Percentiles rank a stretch among this genome's conserved stretches.
phyloP scores from a whole-genome alignment of 1,284 basidiomycete species.

The Trichosporon faecale region DNA sequence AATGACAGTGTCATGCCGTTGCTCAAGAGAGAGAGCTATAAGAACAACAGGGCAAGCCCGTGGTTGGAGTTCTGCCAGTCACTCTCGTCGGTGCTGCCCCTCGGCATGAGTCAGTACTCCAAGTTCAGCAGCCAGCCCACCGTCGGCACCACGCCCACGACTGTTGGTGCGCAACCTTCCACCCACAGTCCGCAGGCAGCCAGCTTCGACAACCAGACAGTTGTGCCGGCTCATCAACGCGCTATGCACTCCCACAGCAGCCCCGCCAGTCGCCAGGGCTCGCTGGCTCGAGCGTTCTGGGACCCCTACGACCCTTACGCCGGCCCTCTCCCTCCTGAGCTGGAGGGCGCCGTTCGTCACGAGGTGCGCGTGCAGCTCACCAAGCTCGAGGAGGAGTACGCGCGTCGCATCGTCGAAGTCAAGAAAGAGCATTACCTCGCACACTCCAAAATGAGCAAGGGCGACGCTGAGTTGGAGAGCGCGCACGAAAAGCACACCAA shows the following conservation, averaged over 20 bases:
- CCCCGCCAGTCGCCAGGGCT: neutral
- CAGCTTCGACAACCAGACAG: neutral
- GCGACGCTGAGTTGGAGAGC: neutral
- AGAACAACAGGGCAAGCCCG: no score
- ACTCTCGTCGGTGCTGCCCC: no score
- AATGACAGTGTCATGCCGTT: no score
- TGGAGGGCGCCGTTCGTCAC: neutral
- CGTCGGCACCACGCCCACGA: neutral
- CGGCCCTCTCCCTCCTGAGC: neutral
- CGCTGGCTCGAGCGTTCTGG: neutral
- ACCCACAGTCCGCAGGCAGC: neutral
- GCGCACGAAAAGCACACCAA: neutral
- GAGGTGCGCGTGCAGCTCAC: neutral
- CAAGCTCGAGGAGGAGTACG: neutral
- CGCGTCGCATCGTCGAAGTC: neutral
- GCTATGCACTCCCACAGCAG: neutral
- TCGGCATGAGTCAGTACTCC: neutral
- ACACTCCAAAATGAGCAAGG: neutral
- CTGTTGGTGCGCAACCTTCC: neutral
- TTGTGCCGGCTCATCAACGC: neutral
- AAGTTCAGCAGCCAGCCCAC: neutral
- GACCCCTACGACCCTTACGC: conserved; percentile 3
- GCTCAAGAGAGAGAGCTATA: no score
- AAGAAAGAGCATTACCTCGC: neutral
- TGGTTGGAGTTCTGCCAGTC: no score